Conservation (phyloP, 1,284 basidiomycete species). For the Grifola frondosa region DNA sequence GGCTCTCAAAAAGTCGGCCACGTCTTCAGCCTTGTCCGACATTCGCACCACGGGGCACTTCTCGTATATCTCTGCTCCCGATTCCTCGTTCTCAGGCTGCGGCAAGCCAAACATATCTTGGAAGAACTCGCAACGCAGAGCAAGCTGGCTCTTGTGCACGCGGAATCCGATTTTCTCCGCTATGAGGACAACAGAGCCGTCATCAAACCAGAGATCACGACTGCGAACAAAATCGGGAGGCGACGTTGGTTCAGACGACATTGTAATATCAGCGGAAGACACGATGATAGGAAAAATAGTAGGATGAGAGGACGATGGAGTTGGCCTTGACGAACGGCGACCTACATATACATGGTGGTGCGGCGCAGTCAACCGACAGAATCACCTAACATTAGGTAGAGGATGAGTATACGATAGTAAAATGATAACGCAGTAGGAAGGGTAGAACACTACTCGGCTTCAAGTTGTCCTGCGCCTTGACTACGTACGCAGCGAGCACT, state of each 20-base stretch:
- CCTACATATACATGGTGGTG: too few species aligned
- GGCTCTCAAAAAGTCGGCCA: slow-evolving; percentile 21
- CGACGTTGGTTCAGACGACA: not conserved
- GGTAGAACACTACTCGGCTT: too few species aligned
- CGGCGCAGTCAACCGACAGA: too few species aligned
- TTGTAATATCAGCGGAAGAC: too few species aligned
- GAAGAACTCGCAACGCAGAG: slow-evolving; percentile 19
- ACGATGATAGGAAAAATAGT: not conserved
- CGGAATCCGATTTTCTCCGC: slow-evolving; percentile 21
- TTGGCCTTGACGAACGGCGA: not conserved
- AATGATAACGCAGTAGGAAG: too few species aligned
- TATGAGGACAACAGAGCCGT: slow-evolving; percentile 21
- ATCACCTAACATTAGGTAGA: too few species aligned
- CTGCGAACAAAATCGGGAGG: slow-evolving; percentile 4
- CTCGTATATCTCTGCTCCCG: slow-evolving; percentile 17
- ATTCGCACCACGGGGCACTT: slow-evolving; percentile 19
- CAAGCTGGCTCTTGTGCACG: slow-evolving; percentile 21
- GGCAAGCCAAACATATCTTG: slow-evolving; percentile 25
- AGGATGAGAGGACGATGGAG: not conserved
- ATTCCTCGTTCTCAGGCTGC: slow-evolving; percentile 13
- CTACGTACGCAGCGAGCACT: too few species aligned
- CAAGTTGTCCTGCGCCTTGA: too few species aligned
- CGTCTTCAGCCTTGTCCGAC: slow-evolving; percentile 18
- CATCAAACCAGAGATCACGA: slow-evolving; percentile 22
- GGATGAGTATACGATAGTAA: too few species aligned